Conservation (phyloP, 306 rosid genomes). For the Alnus rubra region DNA sequence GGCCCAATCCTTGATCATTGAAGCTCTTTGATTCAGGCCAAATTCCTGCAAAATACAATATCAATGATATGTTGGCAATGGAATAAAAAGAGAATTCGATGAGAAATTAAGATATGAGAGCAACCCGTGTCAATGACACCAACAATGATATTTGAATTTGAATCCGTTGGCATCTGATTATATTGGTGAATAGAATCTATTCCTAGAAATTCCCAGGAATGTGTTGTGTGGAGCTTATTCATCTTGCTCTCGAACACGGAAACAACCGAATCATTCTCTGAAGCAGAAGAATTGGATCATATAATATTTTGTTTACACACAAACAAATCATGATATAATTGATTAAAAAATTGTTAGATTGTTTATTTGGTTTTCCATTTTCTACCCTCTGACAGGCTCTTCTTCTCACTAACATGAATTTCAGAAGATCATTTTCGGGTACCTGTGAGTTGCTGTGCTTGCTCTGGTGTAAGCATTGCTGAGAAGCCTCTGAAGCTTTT, state of each 20-base stretch:
- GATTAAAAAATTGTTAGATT: background rate
- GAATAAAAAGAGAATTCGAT: background rate
- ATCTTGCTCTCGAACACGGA: conserved; percentile 68
- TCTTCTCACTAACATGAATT: background rate
- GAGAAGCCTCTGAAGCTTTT: conserved; percentile 76
- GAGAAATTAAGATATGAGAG: background rate
- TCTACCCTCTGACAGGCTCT: background rate
- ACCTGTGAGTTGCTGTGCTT: conserved; percentile 63
- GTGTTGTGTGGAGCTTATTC: conserved; percentile 59
- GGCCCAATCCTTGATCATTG: conserved; percentile 61
- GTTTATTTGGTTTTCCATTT: background rate
- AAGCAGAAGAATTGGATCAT: conserved; percentile 17
- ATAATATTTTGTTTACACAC: too few relatives aligned
- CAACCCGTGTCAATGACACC: conserved; percentile 71
- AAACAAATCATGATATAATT: too few relatives aligned
- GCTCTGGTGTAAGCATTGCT: conserved; percentile 58
- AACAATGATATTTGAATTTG: conserved; percentile 49
- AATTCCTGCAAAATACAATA: conserved; percentile 42
- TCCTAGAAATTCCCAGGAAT: conserved; percentile 71
- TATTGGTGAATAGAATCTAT: conserved; percentile 34
- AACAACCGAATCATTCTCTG: conserved; percentile 51
- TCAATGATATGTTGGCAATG: background rate
- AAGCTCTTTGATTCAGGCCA: conserved; percentile 85
- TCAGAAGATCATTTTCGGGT: background rate
- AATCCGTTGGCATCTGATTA: conserved; percentile 28